Percentiles rank a stretch among this genome's conserved stretches.
phyloP scores from a whole-genome alignment of 352 stramenopile species.

The Phytophthora pini region DNA sequence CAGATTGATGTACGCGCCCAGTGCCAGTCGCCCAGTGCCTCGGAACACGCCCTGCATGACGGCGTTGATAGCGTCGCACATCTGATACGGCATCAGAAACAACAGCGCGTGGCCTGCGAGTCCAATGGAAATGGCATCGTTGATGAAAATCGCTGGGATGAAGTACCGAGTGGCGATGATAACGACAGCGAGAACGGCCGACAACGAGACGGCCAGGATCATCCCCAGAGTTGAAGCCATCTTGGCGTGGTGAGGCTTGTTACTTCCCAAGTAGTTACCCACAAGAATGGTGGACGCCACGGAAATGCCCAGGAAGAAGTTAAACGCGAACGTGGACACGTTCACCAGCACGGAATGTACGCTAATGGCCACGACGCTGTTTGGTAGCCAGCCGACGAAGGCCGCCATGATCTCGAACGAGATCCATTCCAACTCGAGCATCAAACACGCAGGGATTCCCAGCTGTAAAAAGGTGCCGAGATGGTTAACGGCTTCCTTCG shows the following conservation, averaged over 20 bases:
- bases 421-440: conserved; percentile 75
- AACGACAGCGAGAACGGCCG: conserved; percentile 44
- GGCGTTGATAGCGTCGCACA: conserved; percentile 73
- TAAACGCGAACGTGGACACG: conserved; percentile 72
- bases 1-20: conserved; percentile 72
- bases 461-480: conserved; percentile 72
- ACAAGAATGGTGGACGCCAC: conserved; percentile 85
- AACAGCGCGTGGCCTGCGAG: conserved; percentile 57
- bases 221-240: conserved; percentile 77
- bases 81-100: conserved; percentile 72
- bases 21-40: conserved; percentile 59
- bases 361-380: conserved; percentile 71
- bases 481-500: conserved; percentile 50
- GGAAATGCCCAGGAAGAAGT: conserved; percentile 82
- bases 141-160: conserved; percentile 76
- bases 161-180: conserved; percentile 54
- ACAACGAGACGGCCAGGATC: conserved; percentile 53
- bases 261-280: conserved; percentile 81
- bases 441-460: conserved; percentile 76
- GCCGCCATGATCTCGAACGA: conserved; percentile 84
- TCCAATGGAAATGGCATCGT: conserved; percentile 58
- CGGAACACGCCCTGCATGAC: conserved; percentile 83
- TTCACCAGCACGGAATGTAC: conserved; percentile 78
- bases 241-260: conserved; percentile 86
- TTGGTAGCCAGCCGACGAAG: conserved; percentile 64